Conservation (phyloP, 306 rosid species). For the Acacia confusa region DNA sequence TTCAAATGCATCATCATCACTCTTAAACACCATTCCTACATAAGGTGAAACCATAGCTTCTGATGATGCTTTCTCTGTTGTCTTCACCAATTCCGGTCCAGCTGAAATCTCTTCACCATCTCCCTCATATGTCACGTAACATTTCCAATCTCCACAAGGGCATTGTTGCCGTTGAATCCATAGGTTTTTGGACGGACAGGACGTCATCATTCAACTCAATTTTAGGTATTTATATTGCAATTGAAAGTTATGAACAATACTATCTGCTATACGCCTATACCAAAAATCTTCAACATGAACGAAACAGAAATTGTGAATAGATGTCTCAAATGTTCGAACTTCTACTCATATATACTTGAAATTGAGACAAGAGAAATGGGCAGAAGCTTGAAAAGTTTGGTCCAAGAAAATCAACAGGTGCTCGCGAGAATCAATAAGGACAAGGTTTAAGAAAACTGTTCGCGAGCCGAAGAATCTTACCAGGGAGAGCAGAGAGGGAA, state of each 20-base stretch:
- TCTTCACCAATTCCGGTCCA: constrained; percentile 57
- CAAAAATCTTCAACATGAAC: background rate
- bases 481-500: constrained; percentile 20
- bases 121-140: constrained; percentile 71
- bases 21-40: constrained; percentile 93
- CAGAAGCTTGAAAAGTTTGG: constrained; percentile 13
- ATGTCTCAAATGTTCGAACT: background rate
- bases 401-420: background rate
- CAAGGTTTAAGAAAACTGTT: background rate
- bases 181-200: constrained; percentile 61
- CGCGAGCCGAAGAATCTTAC: constrained; percentile 29
- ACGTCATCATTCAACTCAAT: constrained; percentile 46
- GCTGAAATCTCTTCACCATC: constrained; percentile 63
- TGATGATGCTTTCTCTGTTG: constrained; percentile 41
- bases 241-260: constrained; percentile 2
- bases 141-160: constrained; percentile 99
- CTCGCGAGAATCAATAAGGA: background rate
- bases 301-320: background rate
- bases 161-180: constrained; percentile 94
- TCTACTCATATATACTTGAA: background rate
- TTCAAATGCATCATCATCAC: constrained; percentile 92
- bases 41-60: constrained; percentile 82
- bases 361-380: background rate
- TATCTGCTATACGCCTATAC: background rate
- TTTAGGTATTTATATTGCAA: background rate